Base-by-base conservation (phyloP, 495 filamentous ascomycete species). In the Aspergillus coremiiformis region DNA sequence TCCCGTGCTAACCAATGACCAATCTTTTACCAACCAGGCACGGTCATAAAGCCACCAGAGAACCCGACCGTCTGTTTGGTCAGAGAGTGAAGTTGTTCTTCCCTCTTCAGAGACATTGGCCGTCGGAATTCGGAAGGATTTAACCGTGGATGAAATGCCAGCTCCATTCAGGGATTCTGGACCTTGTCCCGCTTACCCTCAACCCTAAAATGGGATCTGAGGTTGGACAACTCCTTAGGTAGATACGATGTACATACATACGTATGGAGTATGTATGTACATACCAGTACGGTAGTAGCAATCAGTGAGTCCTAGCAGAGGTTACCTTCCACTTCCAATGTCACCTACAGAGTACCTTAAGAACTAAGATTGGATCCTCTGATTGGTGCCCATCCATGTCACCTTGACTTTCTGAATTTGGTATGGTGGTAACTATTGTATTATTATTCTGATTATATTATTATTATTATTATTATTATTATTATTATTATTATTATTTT, bases 11-110 rank as follows among this genome's bases (percentile, higher is more conserved):
- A 11, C 58, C 53, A 60, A 60, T 54, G 14, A 48, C 14, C 4
- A 14, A 10, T 23, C 24, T 24, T 19, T 47, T 39, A 26, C n/a
- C 57, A 51, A 43, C 30, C 49, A 37, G 57, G 46, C 47, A 39
- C 32, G 45, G 27, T 17, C 15, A 37, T 37, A 44, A 14, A 14
- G 10, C 32, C 41, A n/a, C 7, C 27, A 42, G 27, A 15, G 12
- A 50, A 56, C 21, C 59, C 59, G 59, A 61, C 49, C 30, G 1
- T 58, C 50, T 58, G 52, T 53, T 39, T 61, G 59, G 59, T 35
- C 30, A 41, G 43, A 33, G 12, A 19, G 24, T 7, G 12, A 29
- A 2, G 6, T 11, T n/a, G n/a, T 24, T 6, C 44, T 47, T 2
- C 15, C 29, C 4, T 9, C 5, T 35, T 14, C 17, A 29, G 24